Evolutionary conservation across 1,284 basidiomycete species (phyloP).

Genomic region (Sanghuangporus sanghuang): DNA sequence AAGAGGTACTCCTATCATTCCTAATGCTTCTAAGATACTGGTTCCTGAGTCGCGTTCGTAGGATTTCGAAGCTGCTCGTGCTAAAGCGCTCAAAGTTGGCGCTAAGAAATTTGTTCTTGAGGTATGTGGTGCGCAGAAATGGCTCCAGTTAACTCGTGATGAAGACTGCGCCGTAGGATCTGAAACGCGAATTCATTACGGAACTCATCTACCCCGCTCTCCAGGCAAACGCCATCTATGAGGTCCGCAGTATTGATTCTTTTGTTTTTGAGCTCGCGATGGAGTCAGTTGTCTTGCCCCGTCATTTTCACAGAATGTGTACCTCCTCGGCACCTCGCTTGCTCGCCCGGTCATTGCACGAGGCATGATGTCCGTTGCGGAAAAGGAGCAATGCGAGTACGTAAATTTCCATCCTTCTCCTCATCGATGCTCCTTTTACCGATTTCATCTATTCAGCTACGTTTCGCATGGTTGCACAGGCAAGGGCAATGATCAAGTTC

Average conservation of each 20-base stretch:
- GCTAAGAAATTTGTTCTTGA: conserved; percentile 94
- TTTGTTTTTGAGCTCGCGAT: neutral
- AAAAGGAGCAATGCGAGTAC: conserved; percentile 89
- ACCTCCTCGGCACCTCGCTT: conserved; percentile 96
- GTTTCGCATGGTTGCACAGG: conserved; percentile 99
- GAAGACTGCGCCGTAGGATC: conserved; percentile 51
- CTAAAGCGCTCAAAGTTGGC: conserved; percentile 89
- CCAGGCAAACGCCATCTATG: conserved; percentile 99
- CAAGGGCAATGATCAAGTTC: conserved; percentile 99
- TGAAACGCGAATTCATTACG: conserved; percentile 93
- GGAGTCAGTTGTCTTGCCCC: neutral
- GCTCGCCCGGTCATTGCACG: conserved; percentile 98
- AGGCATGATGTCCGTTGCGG: conserved; percentile 95
- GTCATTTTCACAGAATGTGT: conserved; percentile 66
- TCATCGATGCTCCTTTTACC: neutral
- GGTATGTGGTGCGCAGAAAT: conserved; percentile 35
- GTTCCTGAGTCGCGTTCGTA: conserved; percentile 27
- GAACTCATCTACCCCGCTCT: conserved; percentile 98
- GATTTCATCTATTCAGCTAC: conserved; percentile 48
- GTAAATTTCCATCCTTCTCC: conserved; percentile 25
- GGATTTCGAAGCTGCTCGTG: conserved; percentile 93
- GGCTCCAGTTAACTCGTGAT: neutral
- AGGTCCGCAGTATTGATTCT: conserved; percentile 42
- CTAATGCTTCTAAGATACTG: neutral
- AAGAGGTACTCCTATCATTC: conserved; percentile 61